A percentile compares a stretch with the other conserved stretches of the same genome.
phyloP scores from a whole-genome alignment of 345 rosid species.

The Combretum micranthum region DNA sequence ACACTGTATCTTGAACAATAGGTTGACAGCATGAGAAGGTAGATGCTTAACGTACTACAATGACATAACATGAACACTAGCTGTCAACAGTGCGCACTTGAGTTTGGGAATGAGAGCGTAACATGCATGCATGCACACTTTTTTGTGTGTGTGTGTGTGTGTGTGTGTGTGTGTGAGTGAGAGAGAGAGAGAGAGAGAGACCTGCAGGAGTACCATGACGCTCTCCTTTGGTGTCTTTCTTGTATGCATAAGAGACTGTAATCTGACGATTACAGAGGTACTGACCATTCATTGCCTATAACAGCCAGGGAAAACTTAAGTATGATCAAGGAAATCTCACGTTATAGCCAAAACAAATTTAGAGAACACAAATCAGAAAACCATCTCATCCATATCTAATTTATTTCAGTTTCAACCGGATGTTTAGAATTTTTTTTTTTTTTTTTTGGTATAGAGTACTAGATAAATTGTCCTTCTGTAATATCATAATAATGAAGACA shows the following conservation, averaged over 20 bases:
- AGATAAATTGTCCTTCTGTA: too few species aligned
- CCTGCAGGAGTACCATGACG: conserved; percentile 99
- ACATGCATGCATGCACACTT: background rate
- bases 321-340: background rate
- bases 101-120: background rate
- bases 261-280: conserved; percentile 95
- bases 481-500: too few species aligned
- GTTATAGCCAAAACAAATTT: background rate
- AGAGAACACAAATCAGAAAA: too few species aligned
- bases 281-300: conserved; percentile 95
- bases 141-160: background rate
- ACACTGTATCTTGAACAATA: too few species aligned
- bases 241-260: conserved; percentile 93
- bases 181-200: conserved; percentile 20
- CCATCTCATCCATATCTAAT: too few species aligned
- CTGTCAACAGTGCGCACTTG: too few species aligned
- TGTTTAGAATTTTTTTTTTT: too few species aligned
- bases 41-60: too few species aligned
- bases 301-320: background rate
- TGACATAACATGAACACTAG: too few species aligned
- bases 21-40: too few species aligned
- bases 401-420: too few species aligned
- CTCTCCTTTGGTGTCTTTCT: conserved; percentile 99
- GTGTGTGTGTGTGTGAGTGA: background rate
- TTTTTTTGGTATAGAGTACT: too few species aligned